Conservation (phyloP, 2,329 filamentous ascomycete species). For the Pseudomassariella vexata region DNA sequence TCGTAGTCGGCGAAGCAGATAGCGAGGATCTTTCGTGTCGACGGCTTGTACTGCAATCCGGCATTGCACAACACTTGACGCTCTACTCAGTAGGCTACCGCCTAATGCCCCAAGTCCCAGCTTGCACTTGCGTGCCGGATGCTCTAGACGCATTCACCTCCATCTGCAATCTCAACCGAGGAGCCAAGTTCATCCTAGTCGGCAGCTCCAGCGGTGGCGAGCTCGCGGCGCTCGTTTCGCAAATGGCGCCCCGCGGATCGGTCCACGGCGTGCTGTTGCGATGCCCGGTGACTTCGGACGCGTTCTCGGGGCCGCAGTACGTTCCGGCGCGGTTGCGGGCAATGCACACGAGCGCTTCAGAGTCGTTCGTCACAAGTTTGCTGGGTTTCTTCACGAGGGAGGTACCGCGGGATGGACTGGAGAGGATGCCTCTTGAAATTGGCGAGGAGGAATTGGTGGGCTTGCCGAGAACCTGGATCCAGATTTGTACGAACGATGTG, state of each 20-base stretch:
- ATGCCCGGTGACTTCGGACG: conserved; percentile 42
- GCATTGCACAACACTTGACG: conserved; percentile 8
- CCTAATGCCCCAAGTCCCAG: conserved; percentile 33
- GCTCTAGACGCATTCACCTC: conserved; percentile 29
- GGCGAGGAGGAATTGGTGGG: conserved; percentile 19
- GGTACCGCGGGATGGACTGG: conserved; percentile 33
- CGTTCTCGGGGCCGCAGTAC: conserved; percentile 27
- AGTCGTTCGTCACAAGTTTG: conserved; percentile 30
- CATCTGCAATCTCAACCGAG: conserved; percentile 12
- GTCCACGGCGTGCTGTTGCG: conserved; percentile 38
- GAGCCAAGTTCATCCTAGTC: conserved; percentile 25
- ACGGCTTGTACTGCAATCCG: conserved; percentile 19
- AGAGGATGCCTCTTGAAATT: conserved; percentile 35
- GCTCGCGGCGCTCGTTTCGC: conserved; percentile 37
- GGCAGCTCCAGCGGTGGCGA: conserved; percentile 45
- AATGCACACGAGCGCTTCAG: conserved; percentile 33
- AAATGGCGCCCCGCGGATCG: conserved; percentile 17
- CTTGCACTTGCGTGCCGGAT: conserved; percentile 35
- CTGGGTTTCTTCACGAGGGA: conserved; percentile 25
- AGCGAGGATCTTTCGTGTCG: conserved; percentile 43
- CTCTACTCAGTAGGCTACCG: conserved; percentile 42
- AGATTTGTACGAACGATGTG: conserved; percentile 44
- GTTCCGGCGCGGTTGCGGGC: conserved; percentile 28
- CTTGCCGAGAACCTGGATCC: conserved; percentile 39
- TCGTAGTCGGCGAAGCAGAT: conserved; percentile 41